Conservation (phyloP, 208 protist species). For the Trypanosoma grayi region DNA sequence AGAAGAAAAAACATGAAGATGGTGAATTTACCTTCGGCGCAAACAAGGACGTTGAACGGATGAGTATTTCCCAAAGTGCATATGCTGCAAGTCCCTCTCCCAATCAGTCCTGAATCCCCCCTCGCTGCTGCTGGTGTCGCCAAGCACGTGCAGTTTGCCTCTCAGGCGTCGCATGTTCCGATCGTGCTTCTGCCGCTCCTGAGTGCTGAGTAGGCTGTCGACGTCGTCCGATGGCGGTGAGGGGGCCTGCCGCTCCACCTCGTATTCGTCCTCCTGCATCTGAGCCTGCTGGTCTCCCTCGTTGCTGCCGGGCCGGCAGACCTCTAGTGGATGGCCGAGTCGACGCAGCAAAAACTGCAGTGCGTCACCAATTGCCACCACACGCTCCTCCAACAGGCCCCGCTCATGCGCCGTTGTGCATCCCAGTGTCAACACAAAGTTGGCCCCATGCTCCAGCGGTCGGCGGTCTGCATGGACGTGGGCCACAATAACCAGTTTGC, state of each 20-base stretch:
- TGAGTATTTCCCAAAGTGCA: neutral
- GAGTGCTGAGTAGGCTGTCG: slow-evolving; percentile 19
- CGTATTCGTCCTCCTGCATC: slow-evolving; percentile 28
- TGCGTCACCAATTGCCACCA: slow-evolving; percentile 55
- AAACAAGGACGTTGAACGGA: neutral
- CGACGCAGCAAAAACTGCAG: slow-evolving; percentile 51
- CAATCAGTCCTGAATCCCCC: slow-evolving; percentile 28
- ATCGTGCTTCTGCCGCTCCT: neutral
- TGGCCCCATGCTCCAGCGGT: neutral
- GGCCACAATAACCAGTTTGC: slow-evolving; percentile 36
- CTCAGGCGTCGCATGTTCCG: slow-evolving; percentile 3
- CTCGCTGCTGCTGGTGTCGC: neutral
- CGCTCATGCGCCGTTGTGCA: slow-evolving; percentile 3
- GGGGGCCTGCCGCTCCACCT: slow-evolving; percentile 9
- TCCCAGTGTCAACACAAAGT: slow-evolving; percentile 1
- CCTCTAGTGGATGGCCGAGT: slow-evolving; percentile 8
- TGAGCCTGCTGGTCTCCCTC: neutral
- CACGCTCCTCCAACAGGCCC: slow-evolving; percentile 30
- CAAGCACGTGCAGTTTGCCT: slow-evolving; percentile 14
- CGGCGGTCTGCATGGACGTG: neutral
- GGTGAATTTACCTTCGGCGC: neutral
- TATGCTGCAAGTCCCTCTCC: slow-evolving; percentile 16
- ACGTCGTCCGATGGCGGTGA: neutral
- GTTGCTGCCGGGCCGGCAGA: neutral
- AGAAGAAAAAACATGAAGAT: slow-evolving; percentile 3